phyloP scores from a whole-genome alignment of 1,139 yeast species.

The Debaryomyces psychrophilus region DNA sequence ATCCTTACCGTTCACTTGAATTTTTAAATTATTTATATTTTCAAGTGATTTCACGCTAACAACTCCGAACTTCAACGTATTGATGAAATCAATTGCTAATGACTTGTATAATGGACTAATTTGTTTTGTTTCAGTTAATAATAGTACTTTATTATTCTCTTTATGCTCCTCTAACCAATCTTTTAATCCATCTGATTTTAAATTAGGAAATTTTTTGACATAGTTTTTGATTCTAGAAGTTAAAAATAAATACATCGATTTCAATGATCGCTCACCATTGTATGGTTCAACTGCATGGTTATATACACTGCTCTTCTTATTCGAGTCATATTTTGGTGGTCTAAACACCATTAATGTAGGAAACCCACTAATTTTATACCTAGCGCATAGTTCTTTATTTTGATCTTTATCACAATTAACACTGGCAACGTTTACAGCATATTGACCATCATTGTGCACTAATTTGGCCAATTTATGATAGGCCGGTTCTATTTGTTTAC shows the following conservation, averaged over 20 bases:
- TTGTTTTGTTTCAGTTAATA: constrained; percentile 49
- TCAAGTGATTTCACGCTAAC: constrained; percentile 19
- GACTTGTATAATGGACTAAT: constrained; percentile 69
- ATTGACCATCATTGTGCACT: constrained; percentile 51
- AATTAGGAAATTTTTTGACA: constrained; percentile 52
- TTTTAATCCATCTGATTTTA: constrained; percentile 27
- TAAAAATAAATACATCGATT: constrained; percentile 60
- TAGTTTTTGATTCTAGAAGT: constrained; percentile 71
- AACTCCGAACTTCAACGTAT: constrained; percentile 33
- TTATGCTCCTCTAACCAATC: constrained; percentile 32
- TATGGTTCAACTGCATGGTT: constrained; percentile 67
- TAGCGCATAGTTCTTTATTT: constrained; percentile 72
- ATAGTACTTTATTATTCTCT: constrained; percentile 35
- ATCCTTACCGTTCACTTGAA: constrained; percentile 25
- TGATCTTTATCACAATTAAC: constrained; percentile 78
- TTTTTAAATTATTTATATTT: constrained; percentile 12
- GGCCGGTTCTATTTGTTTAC: constrained; percentile 59
- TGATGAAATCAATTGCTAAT: constrained; percentile 73
- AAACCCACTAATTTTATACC: constrained; percentile 68
- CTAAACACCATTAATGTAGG: constrained; percentile 83
- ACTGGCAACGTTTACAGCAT: constrained; percentile 73
- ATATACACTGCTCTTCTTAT: constrained; percentile 17
- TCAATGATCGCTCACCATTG: constrained; percentile 66
- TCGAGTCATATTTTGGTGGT: constrained; percentile 63
- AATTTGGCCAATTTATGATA: constrained; percentile 66